phyloP scores from a whole-genome alignment of 345 rosid genomes.

The Salix arbutifolia region DNA sequence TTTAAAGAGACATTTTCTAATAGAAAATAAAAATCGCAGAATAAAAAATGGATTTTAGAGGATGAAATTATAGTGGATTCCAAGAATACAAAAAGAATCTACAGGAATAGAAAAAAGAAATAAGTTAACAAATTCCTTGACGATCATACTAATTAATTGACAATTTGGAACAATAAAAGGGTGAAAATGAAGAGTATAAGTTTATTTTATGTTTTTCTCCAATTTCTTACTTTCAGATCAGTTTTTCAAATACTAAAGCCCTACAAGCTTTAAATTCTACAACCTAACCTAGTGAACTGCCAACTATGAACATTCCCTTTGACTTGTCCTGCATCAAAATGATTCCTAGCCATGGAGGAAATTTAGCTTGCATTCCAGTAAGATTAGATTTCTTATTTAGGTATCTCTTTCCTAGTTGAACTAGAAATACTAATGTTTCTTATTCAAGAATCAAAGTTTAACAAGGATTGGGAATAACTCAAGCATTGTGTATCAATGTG shows the following conservation, averaged over 20 bases:
- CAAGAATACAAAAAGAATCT: too few species aligned
- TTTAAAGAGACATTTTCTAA: too few species aligned
- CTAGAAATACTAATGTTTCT: not conserved
- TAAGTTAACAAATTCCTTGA: too few species aligned
- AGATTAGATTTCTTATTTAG: not conserved
- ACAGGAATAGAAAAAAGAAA: too few species aligned
- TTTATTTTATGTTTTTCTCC: not conserved
- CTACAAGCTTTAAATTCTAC: not conserved
- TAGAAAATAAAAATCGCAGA: too few species aligned
- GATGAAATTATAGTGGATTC: too few species aligned
- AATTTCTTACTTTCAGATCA: not conserved
- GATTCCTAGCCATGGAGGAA: not conserved
- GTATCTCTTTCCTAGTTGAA: not conserved
- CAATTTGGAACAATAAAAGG: too few species aligned
- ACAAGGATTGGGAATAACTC: not conserved
- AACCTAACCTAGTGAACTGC: not conserved
- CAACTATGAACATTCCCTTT: not conserved
- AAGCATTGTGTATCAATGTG: not conserved
- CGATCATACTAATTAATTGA: too few species aligned
- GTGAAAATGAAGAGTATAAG: not conserved
- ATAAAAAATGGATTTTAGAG: too few species aligned
- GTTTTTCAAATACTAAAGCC: not conserved
- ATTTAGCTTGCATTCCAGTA: not conserved
- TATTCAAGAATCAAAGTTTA: not conserved
- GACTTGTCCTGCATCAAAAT: not conserved